Conservation (phyloP, 768 basidiomycete species). For the Psilocybe cubensis region DNA sequence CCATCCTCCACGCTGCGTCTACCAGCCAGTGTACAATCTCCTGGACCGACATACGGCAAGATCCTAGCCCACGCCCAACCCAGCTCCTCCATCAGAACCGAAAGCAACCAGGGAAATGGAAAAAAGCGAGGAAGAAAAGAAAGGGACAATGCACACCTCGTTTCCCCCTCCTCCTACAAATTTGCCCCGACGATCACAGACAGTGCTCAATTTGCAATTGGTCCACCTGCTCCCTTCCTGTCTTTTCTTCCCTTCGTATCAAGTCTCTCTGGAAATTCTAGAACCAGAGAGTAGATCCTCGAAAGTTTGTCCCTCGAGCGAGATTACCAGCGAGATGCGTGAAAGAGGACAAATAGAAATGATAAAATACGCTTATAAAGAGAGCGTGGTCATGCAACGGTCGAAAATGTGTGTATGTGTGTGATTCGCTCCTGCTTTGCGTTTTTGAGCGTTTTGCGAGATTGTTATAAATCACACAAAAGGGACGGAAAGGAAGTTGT, state of each 20-base stretch:
- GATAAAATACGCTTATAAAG: neutral
- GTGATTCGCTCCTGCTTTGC: too few relatives aligned
- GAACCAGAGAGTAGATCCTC: too few relatives aligned
- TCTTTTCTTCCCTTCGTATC: neutral
- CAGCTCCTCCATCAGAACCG: neutral
- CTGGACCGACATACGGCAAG: neutral
- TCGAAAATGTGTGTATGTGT: neutral
- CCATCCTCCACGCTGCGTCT: neutral
- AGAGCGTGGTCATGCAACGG: neutral
- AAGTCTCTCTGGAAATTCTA: too few relatives aligned
- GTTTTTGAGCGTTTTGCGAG: too few relatives aligned
- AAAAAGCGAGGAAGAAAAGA: neutral
- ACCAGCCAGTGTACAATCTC: neutral
- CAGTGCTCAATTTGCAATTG: constrained; percentile 1
- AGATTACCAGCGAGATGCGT: neutral
- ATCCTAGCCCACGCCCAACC: neutral
- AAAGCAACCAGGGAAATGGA: neutral
- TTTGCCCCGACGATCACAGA: neutral
- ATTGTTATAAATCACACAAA: neutral
- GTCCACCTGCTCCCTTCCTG: neutral
- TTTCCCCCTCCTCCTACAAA: neutral
- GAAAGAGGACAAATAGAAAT: neutral
- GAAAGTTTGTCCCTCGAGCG: neutral
- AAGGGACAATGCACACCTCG: neutral
- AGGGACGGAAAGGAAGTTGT: neutral